A percentile compares a stretch with the other conserved stretches of the same genome.
Evolutionary conservation across 1,284 basidiomycete genomes (phyloP).

Genomic region (Ganoderma lucidum): DNA sequence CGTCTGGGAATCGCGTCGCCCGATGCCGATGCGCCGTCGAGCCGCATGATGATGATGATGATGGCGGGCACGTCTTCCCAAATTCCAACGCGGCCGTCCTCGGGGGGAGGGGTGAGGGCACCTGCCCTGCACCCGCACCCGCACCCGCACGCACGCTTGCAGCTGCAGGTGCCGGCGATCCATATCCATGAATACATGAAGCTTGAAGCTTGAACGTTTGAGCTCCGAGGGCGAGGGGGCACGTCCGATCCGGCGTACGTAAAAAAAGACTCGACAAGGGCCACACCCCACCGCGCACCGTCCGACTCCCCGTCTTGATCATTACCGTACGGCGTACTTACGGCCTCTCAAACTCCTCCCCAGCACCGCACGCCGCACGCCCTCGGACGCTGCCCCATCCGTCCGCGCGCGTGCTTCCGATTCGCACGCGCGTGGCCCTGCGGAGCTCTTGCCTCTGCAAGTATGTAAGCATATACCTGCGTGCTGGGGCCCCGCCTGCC

Average conservation of each 20-base stretch:
- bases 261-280: background rate
- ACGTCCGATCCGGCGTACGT: slow-evolving; percentile 21
- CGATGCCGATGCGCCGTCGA: too few relatives aligned
- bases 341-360: slow-evolving; percentile 2
- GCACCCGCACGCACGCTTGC: too few relatives aligned
- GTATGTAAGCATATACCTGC: background rate
- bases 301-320: background rate
- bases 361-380: too few relatives aligned
- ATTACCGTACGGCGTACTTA: background rate
- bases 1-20: background rate
- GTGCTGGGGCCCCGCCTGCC: background rate
- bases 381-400: background rate
- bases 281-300: slow-evolving; percentile 22
- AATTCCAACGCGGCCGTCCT: background rate
- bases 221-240: slow-evolving; percentile 3
- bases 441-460: background rate
- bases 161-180: background rate
- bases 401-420: background rate
- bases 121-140: too few relatives aligned
- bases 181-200: background rate
- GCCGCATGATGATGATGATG: background rate
- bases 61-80: slow-evolving; percentile 2
- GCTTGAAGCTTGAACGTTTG: background rate
- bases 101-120: too few relatives aligned
- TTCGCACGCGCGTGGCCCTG: background rate